Evolutionary conservation across 371 early-diverging fungal species (phyloP), one percentile per base, ranked within the genome.

Genomic region (Nosema muscidifuracis): DNA sequence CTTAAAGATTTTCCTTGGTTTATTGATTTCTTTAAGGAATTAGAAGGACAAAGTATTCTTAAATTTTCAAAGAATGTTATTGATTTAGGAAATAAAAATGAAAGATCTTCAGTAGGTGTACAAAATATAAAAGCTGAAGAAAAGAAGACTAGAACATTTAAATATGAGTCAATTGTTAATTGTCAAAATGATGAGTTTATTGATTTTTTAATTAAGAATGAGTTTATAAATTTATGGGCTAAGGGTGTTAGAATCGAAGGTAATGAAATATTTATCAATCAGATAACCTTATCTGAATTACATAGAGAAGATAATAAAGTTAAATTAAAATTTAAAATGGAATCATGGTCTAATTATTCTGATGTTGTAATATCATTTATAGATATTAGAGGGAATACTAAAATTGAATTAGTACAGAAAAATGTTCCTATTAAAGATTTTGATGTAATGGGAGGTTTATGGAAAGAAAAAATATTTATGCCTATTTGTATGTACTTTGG

Each of bases 31-130:
- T 62, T 78, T 55, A 71, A 70, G 28, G 75, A 78, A 24, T 13
- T 71, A 12, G 78, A 78, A 60, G 53, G 24, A 20, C 42, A 64
- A 31, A 75, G 75, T 12, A 20, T 78, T 0, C 43, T 77, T 20
- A 74, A 68, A 44, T 77, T 68, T 65, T 72, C 63, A 12, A 58
- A 40, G 12, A 55, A 58, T 20, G 67, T 74, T 28, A 18, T 74
- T 2, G 66, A 62, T 28, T 22, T 67, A 24, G 38, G 34, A 4
- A 47, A 36, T n/a, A 43, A 61, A 62, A n/a, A n/a, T n/a, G 20
- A 31, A 33, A 28, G 28, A 42, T 20, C 12, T n/a, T 30, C 24
- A 22, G 47, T 38, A 4, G 38, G 36, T 51, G 56, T 55, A 9
- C 33, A 2, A 38, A 71, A 36, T 33, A 43, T 51, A 38, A n/a